phyloP scores from a whole-genome alignment of 768 basidiomycete genomes.

The Vararia minispora region DNA sequence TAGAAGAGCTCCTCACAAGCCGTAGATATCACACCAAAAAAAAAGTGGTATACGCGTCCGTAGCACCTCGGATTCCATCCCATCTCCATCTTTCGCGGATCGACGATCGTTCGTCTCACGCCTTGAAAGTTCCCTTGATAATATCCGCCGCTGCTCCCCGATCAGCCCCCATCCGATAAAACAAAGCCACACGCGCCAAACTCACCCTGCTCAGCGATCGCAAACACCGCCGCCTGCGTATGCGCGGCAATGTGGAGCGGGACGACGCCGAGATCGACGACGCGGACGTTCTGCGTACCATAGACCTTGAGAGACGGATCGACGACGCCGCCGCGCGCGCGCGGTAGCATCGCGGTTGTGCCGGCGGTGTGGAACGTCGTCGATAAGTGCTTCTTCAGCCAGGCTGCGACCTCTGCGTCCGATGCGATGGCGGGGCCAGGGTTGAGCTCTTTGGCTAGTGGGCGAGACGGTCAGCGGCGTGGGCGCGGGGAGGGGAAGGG shows the following conservation, averaged over 20 bases:
- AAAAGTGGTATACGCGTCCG: too few relatives aligned
- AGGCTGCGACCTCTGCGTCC: constrained; percentile 19
- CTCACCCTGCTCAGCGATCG: constrained; percentile 21
- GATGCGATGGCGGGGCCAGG: constrained; percentile 20
- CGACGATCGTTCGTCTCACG: too few relatives aligned
- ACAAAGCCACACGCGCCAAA: background rate
- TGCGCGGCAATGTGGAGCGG: constrained; percentile 30
- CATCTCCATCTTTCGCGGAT: too few relatives aligned
- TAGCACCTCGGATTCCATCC: too few relatives aligned
- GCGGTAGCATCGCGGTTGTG: constrained; percentile 30
- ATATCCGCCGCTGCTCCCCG: constrained; percentile 17
- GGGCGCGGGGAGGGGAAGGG: too few relatives aligned
- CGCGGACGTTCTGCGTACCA: constrained; percentile 34
- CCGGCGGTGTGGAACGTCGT: constrained; percentile 23
- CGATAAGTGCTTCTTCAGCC: constrained; percentile 15
- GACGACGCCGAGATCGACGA: constrained; percentile 33
- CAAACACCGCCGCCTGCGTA: constrained; percentile 20
- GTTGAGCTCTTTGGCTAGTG: constrained; percentile 19
- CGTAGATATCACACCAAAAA: too few relatives aligned
- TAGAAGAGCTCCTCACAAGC: too few relatives aligned
- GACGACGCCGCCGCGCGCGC: constrained; percentile 28
- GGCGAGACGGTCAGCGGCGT: background rate
- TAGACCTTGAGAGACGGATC: constrained; percentile 24
- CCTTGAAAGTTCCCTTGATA: too few relatives aligned
- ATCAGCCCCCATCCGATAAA: background rate